Percentiles rank a stretch among this genome's conserved stretches.
Evolutionary conservation across 768 basidiomycete genomes (phyloP).

Genomic region (Hygrophorus pudorinus): DNA sequence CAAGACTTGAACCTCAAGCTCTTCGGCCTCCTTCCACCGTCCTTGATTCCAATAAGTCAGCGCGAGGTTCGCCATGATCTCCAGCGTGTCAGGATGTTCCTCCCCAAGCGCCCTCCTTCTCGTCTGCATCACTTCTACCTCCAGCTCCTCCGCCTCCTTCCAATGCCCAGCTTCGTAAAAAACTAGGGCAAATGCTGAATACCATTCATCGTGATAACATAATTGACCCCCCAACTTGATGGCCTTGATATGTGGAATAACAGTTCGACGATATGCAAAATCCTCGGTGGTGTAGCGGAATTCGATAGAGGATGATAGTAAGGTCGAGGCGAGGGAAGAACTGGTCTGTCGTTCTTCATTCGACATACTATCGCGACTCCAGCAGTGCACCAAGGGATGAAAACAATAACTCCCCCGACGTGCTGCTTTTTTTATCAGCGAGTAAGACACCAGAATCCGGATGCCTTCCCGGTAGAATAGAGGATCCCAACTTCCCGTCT

Average conservation of each 20-base stretch:
- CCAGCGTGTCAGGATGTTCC: background rate
- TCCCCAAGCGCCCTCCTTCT: background rate
- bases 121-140: background rate
- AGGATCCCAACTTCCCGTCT: slow-evolving; percentile 8
- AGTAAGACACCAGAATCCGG: slow-evolving; percentile 11
- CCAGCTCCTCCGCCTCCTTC: background rate
- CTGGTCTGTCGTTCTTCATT: background rate
- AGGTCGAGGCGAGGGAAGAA: background rate
- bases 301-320: slow-evolving; percentile 3
- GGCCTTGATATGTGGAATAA: slow-evolving; percentile 5
- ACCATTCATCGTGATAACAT: background rate
- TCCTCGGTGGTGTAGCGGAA: background rate
- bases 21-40: too few relatives aligned
- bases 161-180: slow-evolving; percentile 1
- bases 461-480: slow-evolving; percentile 10
- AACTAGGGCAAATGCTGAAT: background rate
- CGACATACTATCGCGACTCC: slow-evolving; percentile 5
- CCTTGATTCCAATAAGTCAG: background rate
- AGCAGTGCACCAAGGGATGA: slow-evolving; percentile 9
- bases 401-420: slow-evolving; percentile 4
- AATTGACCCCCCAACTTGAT: background rate
- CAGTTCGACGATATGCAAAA: background rate
- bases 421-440: slow-evolving; percentile 9
- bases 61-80: background rate
- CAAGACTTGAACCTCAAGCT: too few relatives aligned